Evolutionary conservation across 2,329 filamentous ascomycete species (phyloP).

Genomic region (Cercospora zeina): DNA sequence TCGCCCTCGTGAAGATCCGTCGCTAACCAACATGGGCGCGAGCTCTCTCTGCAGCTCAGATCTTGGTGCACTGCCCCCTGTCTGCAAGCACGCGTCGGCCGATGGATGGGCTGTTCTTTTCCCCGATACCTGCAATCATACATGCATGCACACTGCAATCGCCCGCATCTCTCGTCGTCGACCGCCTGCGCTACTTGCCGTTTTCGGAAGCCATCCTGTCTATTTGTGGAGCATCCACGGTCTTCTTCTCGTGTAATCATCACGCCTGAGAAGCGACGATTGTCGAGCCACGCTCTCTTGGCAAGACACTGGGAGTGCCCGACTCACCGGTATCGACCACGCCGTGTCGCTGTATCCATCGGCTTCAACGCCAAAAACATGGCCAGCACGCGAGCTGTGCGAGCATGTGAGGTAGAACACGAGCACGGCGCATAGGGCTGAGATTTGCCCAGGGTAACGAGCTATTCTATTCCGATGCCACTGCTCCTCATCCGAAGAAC

Average conservation of each 20-base stretch:
- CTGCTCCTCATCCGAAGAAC: constrained; percentile 6
- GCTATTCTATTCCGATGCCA: constrained; percentile 15
- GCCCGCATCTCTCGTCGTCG: background rate
- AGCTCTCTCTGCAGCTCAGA: background rate
- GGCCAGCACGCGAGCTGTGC: constrained; percentile 7
- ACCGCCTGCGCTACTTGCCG: background rate
- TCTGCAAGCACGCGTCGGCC: background rate
- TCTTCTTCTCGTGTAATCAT: constrained; percentile 9
- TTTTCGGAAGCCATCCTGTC: background rate
- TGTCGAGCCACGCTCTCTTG: constrained; percentile 10
- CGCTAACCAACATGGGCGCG: background rate
- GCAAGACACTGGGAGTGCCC: background rate
- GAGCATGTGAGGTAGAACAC: background rate
- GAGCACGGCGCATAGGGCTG: constrained; percentile 8
- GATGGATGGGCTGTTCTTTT: background rate
- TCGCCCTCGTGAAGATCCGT: background rate
- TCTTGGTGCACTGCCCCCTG: background rate
- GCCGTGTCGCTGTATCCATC: background rate
- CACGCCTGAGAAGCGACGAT: background rate
- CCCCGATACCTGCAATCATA: constrained; percentile 1
- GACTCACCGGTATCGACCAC: constrained; percentile 2
- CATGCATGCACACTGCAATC: constrained; percentile 1
- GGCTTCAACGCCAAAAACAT: background rate
- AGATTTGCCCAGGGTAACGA: background rate
- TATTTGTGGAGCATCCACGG: constrained; percentile 9